Evolutionary conservation across 1,139 yeast species (phyloP).

Genomic region (Geotrichum restrictum): DNA sequence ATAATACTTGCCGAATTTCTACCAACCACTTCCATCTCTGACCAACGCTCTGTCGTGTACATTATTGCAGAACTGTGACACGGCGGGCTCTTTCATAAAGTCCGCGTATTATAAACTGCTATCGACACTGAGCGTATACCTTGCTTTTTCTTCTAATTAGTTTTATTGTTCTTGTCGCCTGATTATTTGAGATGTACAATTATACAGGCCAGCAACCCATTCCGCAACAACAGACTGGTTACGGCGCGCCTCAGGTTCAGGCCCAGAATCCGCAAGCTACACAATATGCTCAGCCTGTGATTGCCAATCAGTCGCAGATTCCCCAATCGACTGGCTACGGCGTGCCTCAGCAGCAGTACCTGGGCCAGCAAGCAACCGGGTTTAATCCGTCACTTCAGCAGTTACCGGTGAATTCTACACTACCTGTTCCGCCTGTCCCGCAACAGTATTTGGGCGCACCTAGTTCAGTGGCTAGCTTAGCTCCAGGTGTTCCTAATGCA

Average conservation of each 20-base stretch:
- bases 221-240: constrained; percentile 24
- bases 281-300: constrained; percentile 9
- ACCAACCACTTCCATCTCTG: background rate
- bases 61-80: background rate
- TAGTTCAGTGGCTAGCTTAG: constrained; percentile 30
- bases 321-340: constrained; percentile 30
- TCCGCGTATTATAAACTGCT: background rate
- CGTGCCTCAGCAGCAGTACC: constrained; percentile 17
- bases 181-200: constrained; percentile 12
- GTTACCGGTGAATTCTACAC: background rate
- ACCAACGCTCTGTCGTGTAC: background rate
- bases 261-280: constrained; percentile 13
- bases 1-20: background rate
- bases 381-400: constrained; percentile 15
- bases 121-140: background rate
- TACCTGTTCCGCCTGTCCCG: constrained; percentile 20
- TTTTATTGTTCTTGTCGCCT: too few species aligned
- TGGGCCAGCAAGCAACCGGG: constrained; percentile 3
- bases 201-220: constrained; percentile 25
- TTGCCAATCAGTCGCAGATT: constrained; percentile 2
- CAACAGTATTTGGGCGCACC: constrained; percentile 27
- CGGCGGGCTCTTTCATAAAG: background rate
- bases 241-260: background rate
- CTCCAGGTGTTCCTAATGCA: constrained; percentile 34
- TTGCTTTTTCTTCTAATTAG: background rate